A percentile compares a stretch with the other conserved stretches of the same genome.
These are phyloP conservation scores for Agrocybe pediades DNA, from an alignment of 768 basidiomycete genomes.

Conservation along the genomic window DNA sequence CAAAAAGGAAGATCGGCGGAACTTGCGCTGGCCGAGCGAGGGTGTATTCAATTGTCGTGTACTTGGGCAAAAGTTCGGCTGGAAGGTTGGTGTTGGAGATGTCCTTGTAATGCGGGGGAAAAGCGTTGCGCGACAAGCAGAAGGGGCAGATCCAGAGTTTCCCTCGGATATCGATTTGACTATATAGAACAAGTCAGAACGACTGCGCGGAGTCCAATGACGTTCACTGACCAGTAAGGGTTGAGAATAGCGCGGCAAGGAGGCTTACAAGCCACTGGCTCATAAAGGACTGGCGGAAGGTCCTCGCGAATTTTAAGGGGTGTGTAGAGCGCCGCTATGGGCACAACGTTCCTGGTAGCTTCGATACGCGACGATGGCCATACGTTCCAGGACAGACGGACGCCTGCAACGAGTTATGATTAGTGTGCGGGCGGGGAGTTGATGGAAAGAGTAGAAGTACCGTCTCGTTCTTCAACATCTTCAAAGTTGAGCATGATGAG, in stretches of 20 bases:
- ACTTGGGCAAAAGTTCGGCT: constrained; percentile 94
- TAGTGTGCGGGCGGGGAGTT: neutral
- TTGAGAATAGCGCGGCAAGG: constrained; percentile 97
- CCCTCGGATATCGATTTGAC: constrained; percentile 97
- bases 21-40: constrained; percentile 91
- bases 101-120: constrained; percentile 99
- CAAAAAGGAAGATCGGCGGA: constrained; percentile 95
- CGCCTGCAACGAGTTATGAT: constrained; percentile 50
- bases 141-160: constrained; percentile 99
- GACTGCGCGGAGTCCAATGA: neutral
- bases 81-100: constrained; percentile 97
- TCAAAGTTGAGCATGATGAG: constrained; percentile 81
- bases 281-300: constrained; percentile 94
- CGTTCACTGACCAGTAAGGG: constrained; percentile 80
- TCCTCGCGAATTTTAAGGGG: constrained; percentile 94
- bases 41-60: constrained; percentile 99
- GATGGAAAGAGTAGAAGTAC: constrained; percentile 36
- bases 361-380: constrained; percentile 99
- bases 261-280: constrained; percentile 98
- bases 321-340: constrained; percentile 95
- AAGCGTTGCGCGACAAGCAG: constrained; percentile 94
- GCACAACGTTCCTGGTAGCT: constrained; percentile 96
- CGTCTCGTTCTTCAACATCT: constrained; percentile 97
- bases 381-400: constrained; percentile 97
- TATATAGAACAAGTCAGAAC: constrained; percentile 29